Evolutionary conservation across 176 grass and related monocot genomes (phyloP), one percentile per base, ranked within the genome.

Genomic region (Hordeum vulgare): DNA sequence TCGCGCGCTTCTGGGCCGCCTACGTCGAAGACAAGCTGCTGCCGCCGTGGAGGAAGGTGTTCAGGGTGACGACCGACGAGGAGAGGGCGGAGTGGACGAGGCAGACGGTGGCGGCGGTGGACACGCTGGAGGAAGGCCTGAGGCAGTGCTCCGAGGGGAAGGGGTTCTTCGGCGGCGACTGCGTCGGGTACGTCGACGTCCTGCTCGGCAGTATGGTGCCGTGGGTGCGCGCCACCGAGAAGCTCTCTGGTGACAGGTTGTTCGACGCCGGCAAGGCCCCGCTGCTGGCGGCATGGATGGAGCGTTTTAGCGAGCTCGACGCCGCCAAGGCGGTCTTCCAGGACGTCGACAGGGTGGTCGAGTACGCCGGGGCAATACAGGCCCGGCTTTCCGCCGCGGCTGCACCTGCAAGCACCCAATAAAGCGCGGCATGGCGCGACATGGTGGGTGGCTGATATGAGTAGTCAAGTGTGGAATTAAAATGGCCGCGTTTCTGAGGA

Each of bases 181-280:
- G 11, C 5, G 80, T 92, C 3, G 93, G 88, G 1, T 95, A 86
- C 67, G 17, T 92, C 0, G 93, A 92, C 24, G 31, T 92, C 26
- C 8, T 47, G 27, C 56, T 92, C 0, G 93, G 81, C 1, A 11
- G 88, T 9, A 59, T 44, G 12, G 27, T 34, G 53, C n/a, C 75
- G 13, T 85, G 76, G 37, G 37, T 59, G 53, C 42, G 47, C 37
- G 58, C 64, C 0, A 53, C 47, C 3, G 81, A 80, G 3, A 70
- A 25, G 24, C 28, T 90, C 15, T 14, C 4, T 2, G 73, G 41
- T 1, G 13, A 79, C 15, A 69, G 66, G 53, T 26, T 88, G 7
- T 2, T 92, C 11, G 81, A 92, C 11, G 76, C 86, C 41, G 41
- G 47, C 1, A 86, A 20, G 78, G 51, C 35, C 3, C 93, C 90